Evolutionary conservation across 2,329 filamentous ascomycete genomes (phyloP).

Genomic region (Fonsecaea monophora): DNA sequence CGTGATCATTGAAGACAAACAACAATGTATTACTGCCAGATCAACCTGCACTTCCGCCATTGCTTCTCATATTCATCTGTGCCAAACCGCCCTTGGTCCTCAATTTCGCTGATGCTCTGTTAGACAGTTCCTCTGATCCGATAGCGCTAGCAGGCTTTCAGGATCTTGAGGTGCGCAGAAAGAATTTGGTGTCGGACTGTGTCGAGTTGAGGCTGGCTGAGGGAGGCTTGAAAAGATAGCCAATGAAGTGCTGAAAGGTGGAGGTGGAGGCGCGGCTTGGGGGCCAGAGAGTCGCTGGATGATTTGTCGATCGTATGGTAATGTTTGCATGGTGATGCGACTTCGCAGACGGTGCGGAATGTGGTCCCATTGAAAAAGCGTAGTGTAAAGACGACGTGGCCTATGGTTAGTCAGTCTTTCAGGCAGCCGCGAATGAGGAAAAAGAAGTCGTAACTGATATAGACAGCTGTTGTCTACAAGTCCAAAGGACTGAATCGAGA

Average conservation of each 20-base stretch:
- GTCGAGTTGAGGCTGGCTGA: constrained; percentile 52
- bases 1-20: neutral
- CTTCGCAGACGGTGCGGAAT: neutral
- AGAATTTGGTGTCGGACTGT: constrained; percentile 59
- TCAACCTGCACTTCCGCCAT: constrained; percentile 8
- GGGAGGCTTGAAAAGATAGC: constrained; percentile 44
- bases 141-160: no score
- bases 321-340: neutral
- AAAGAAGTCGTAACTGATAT: neutral
- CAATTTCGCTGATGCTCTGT: constrained; percentile 64
- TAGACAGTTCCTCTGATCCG: constrained; percentile 58
- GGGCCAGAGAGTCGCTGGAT: constrained; percentile 44
- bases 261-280: constrained; percentile 65
- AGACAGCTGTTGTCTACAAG: neutral
- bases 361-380: neutral
- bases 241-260: constrained; percentile 55
- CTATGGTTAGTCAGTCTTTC: neutral
- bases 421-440: neutral
- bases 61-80: neutral
- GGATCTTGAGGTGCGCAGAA: constrained; percentile 45
- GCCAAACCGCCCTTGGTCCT: neutral
- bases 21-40: neutral
- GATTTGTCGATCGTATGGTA: neutral
- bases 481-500: neutral
- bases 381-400: neutral